Evolutionary conservation across 257 asterid species (phyloP).

Genomic region (Ilex asprella): DNA sequence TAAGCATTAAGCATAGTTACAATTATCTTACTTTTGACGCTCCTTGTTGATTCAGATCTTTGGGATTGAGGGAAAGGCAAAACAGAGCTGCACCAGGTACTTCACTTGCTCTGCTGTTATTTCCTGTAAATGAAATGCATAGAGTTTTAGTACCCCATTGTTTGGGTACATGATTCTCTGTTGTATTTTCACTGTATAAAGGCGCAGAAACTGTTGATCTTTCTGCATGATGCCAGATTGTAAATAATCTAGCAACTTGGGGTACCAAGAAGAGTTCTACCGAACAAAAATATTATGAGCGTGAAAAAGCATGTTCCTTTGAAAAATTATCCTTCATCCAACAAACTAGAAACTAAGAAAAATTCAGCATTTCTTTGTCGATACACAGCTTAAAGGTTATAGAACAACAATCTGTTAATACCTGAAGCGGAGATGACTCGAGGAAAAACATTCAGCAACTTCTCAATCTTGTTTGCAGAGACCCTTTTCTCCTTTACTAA

Average conservation of each 20-base stretch:
- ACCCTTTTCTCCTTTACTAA: constrained; percentile 59
- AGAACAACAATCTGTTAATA: constrained; percentile 19
- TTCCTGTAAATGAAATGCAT: constrained; percentile 47
- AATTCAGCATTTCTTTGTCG: neutral
- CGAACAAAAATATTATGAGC: neutral
- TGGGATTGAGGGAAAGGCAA: constrained; percentile 47
- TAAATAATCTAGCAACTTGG: too few relatives aligned
- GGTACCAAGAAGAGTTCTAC: too few relatives aligned
- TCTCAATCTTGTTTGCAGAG: constrained; percentile 67
- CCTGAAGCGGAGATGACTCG: constrained; percentile 70
- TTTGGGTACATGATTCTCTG: too few relatives aligned
- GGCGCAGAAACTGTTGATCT: neutral
- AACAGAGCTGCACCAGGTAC: constrained; percentile 91
- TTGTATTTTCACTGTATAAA: too few relatives aligned
- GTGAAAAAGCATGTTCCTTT: neutral
- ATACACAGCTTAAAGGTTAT: neutral
- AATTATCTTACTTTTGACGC: constrained; percentile 47
- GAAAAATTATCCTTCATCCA: neutral
- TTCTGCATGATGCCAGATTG: neutral
- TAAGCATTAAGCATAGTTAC: constrained; percentile 4
- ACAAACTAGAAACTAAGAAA: neutral
- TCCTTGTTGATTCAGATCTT: constrained; percentile 42
- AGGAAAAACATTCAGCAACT: constrained; percentile 78
- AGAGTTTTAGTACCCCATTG: too few relatives aligned
- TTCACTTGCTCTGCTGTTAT: constrained; percentile 37